These are phyloP conservation scores for Francoa sonchifolia DNA, from an alignment of 441 rosid species.

Conservation along the genomic window DNA sequence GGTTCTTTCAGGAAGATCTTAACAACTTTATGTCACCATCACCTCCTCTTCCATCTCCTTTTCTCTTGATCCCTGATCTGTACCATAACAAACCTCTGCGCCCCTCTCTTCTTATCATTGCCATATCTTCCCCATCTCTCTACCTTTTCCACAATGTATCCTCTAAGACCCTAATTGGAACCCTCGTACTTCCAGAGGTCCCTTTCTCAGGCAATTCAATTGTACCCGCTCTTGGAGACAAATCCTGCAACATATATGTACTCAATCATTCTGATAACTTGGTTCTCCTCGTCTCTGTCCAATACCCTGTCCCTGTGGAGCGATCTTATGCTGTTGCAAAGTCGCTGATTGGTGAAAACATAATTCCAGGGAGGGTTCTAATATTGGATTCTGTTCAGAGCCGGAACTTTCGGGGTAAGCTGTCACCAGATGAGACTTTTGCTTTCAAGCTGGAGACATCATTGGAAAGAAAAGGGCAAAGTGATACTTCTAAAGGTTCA, in stretches of 20 bases:
- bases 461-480: slow-evolving; percentile 34
- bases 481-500: slow-evolving; percentile 15
- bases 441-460: slow-evolving; percentile 80
- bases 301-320: slow-evolving; percentile 56
- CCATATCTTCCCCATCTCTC: slow-evolving; percentile 61
- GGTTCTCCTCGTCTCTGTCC: slow-evolving; percentile 46
- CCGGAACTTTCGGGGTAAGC: slow-evolving; percentile 71
- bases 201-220: slow-evolving; percentile 50
- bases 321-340: slow-evolving; percentile 60
- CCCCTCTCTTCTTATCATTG: slow-evolving; percentile 60
- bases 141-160: slow-evolving; percentile 38
- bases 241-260: slow-evolving; percentile 68
- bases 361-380: slow-evolving; percentile 57
- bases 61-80: slow-evolving; percentile 45
- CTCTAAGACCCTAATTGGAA: slow-evolving; percentile 58
- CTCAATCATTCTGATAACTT: slow-evolving; percentile 22
- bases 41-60: slow-evolving; percentile 53
- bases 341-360: slow-evolving; percentile 48
- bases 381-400: slow-evolving; percentile 70
- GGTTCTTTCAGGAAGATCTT: slow-evolving; percentile 90
- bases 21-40: slow-evolving; percentile 55
- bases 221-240: slow-evolving; percentile 61
- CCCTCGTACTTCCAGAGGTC: slow-evolving; percentile 67
- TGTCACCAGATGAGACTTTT: slow-evolving; percentile 57
- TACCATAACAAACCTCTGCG: slow-evolving; percentile 40